These are phyloP conservation scores for Urostyla sp. DNA, from an alignment of 73 alveolate genomes.

Conservation along the genomic window DNA sequence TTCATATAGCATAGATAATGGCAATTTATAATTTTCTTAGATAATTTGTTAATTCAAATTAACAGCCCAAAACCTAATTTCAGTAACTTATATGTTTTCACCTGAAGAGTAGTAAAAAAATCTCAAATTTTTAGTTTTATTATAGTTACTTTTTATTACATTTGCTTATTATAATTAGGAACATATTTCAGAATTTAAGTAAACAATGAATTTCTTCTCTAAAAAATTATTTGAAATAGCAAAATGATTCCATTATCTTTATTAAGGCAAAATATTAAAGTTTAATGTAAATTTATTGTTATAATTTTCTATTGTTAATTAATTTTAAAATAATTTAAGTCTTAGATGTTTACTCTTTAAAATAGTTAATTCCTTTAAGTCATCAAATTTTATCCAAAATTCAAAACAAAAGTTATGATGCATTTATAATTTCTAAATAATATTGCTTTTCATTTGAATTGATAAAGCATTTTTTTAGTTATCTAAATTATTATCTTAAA, in stretches of 20 bases:
- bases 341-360: not conserved
- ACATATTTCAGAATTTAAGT: not conserved
- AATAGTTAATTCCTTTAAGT: not conserved
- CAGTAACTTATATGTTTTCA: not conserved
- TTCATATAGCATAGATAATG: conserved; percentile 35
- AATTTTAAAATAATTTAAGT: not conserved
- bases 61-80: conserved; percentile 49
- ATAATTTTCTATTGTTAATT: not conserved
- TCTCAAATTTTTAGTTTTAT: too few relatives aligned
- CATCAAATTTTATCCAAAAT: not conserved
- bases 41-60: conserved; percentile 5
- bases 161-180: too few relatives aligned
- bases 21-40: conserved; percentile 46
- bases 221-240: not conserved
- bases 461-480: not conserved
- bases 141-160: too few relatives aligned
- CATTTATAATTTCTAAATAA: not conserved
- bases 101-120: not conserved
- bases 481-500: too few relatives aligned
- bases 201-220: not conserved
- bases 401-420: conserved; percentile 1
- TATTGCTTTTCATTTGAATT: not conserved
- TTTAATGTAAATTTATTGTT: not conserved
- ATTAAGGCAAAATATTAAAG: too few relatives aligned
- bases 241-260: conserved; percentile 18